Evolutionary conservation across 345 rosid genomes (phyloP).

Genomic region (Eucalyptus viminalis): DNA sequence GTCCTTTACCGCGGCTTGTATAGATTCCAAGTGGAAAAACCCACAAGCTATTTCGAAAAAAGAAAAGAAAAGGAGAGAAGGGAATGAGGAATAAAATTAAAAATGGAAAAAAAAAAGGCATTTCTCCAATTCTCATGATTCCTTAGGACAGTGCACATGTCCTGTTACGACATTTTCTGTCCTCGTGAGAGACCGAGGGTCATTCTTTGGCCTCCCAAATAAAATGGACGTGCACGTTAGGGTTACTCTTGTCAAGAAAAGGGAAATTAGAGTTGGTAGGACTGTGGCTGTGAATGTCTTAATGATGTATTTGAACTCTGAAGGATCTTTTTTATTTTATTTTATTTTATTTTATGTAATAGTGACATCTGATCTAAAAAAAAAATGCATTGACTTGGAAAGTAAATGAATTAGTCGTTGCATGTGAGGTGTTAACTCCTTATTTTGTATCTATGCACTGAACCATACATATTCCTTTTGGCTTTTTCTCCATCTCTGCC

Average conservation of each 20-base stretch:
- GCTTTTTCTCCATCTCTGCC: background rate
- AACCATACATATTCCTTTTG: background rate
- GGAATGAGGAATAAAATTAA: background rate
- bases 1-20: background rate
- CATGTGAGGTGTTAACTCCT: background rate
- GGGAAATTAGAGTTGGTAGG: background rate
- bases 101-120: too few species aligned
- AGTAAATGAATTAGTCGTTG: background rate
- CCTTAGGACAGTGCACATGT: background rate
- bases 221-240: background rate
- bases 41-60: background rate
- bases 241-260: background rate
- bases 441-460: rapidly evolving
- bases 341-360: background rate
- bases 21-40: background rate
- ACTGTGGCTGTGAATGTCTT: background rate
- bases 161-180: background rate
- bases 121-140: background rate
- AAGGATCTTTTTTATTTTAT: background rate
- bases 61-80: background rate
- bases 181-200: background rate
- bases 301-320: background rate
- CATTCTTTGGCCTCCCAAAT: background rate
- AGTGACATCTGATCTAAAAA: background rate
- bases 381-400: background rate